Base-by-base conservation (phyloP, 352 stramenopile species). In the Pythium utonaiense region DNA sequence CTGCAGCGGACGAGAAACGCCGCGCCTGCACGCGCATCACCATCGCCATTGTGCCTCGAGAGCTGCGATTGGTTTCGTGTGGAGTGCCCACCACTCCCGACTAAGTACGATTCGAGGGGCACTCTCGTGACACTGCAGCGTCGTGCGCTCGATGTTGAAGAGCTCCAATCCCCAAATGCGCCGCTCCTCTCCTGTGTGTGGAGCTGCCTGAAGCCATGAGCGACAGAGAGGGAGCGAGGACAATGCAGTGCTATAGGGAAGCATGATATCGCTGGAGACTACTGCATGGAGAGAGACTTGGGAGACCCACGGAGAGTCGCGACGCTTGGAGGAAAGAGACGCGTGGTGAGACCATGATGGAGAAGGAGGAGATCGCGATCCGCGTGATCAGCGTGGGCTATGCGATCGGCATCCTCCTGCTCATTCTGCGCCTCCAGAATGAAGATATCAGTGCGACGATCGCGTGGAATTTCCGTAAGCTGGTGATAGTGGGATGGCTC, bases 311-410 rank as follows among this genome's bases (percentile, higher is more conserved):
- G 40, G 12, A 25, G 40, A 16, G 30, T 31, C n/a, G 49, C 49
- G 49, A 56, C 49, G 49, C 10, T 56, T 56, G 49, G 33, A 12
- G 19, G 40, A 17, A 52, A 34, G 27, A 22, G 27, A 21, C 22
- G 24, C 17, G n/a, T 16, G 42, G 21, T 17, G 21, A 38, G 25
- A 48, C 24, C 13, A 69, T 61, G 54, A 47, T 58, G 47, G 54
- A 89, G 68, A 84, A 79, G 47, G 78, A 86, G 28, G 81, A 91
- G 64, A 83, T 89, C 65, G 77, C 78, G 30, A 77, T 89, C 53
- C 81, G 77, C 54, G 58, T 87, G 53, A 63, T 88, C 6, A 74
- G 75, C 61, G 42, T 74, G 36, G 53, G 61, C 42, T 91, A 91
- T 49, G 72, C 76, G 27, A 49, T 88, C 44, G 68, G 64, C 22